Evolutionary conservation across 108 stramenopile genomes (phyloP).

Genomic region (Pseudonitzschia delicatissima): DNA sequence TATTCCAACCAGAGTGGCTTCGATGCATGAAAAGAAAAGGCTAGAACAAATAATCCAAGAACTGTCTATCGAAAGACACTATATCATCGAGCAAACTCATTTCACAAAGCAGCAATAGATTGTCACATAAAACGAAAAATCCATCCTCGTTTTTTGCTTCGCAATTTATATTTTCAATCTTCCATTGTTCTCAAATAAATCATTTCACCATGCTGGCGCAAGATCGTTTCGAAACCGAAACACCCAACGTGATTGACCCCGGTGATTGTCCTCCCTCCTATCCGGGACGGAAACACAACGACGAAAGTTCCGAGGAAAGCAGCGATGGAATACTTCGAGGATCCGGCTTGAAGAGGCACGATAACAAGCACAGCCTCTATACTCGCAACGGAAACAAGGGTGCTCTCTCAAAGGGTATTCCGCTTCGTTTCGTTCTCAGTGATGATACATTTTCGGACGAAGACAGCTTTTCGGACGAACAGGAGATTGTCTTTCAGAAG

Average conservation of each 20-base stretch:
- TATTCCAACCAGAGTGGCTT: too few species aligned
- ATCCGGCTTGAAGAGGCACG: background rate
- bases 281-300: conserved; percentile 2
- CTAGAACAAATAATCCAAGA: too few species aligned
- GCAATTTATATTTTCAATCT: too few species aligned
- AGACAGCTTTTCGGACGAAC: background rate
- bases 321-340: background rate
- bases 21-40: too few species aligned
- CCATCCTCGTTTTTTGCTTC: too few species aligned
- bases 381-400: conserved; percentile 1
- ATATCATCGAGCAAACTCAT: too few species aligned
- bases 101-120: too few species aligned
- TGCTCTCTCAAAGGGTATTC: background rate
- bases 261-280: conserved; percentile 35
- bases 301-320: background rate
- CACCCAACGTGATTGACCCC: conserved; percentile 52
- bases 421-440: background rate
- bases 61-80: too few species aligned
- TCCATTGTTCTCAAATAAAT: too few species aligned
- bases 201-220: conserved; percentile 35
- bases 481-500: background rate
- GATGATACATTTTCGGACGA: conserved; percentile 23
- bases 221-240: conserved; percentile 40
- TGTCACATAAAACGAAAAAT: too few species aligned
- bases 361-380: background rate